Conservation (phyloP, 768 basidiomycete species). For the Tephrocybe sp. region DNA sequence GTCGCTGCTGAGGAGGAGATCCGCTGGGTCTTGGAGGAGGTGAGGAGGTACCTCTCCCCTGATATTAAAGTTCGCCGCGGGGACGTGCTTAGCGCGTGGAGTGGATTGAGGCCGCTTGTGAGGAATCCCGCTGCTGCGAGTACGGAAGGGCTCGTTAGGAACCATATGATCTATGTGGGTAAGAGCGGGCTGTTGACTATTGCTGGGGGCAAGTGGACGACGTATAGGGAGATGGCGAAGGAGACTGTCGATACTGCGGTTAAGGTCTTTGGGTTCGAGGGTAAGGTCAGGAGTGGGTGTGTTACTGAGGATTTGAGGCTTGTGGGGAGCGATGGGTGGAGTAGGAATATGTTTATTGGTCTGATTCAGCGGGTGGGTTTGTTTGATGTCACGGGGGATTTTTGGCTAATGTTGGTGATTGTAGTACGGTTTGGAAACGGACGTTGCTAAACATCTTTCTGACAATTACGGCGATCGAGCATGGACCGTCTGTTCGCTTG, state of each 20-base stretch:
- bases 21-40: slow-evolving; percentile 94
- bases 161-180: slow-evolving; percentile 87
- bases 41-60: slow-evolving; percentile 82
- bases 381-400: too few relatives aligned
- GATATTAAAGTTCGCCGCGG: slow-evolving; percentile 94
- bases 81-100: slow-evolving; percentile 96
- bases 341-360: slow-evolving; percentile 94
- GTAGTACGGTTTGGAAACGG: slow-evolving; percentile 87
- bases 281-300: slow-evolving; percentile 57
- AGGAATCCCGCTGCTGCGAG: slow-evolving; percentile 66
- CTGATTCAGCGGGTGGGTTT: slow-evolving; percentile 45
- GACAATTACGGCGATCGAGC: slow-evolving; percentile 95
- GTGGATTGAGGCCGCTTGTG: slow-evolving; percentile 88
- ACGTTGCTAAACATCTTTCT: slow-evolving; percentile 92
- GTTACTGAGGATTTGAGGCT: slow-evolving; percentile 81
- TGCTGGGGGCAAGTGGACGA: slow-evolving; percentile 99
- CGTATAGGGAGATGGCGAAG: slow-evolving; percentile 94
- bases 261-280: slow-evolving; percentile 68
- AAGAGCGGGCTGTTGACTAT: slow-evolving; percentile 87
- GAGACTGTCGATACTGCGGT: slow-evolving; percentile 91
- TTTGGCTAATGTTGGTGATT: background rate
- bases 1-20: slow-evolving; percentile 91
- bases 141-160: slow-evolving; percentile 89
- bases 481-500: slow-evolving; percentile 88
- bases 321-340: slow-evolving; percentile 94